These are phyloP conservation scores for Hippophae tibetana DNA, from an alignment of 306 rosid species.

Conservation along the genomic window DNA sequence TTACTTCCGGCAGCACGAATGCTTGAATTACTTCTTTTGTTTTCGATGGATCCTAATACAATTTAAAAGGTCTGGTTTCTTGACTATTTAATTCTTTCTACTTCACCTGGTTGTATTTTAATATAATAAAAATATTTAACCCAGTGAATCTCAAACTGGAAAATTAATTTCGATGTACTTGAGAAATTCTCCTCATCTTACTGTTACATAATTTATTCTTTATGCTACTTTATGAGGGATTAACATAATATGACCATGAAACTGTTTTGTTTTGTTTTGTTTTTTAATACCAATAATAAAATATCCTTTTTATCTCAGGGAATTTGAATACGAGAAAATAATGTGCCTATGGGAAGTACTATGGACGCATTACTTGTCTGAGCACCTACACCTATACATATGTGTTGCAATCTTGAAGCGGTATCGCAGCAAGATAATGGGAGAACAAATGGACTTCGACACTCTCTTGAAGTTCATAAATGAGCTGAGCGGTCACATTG, in stretches of 20 bases:
- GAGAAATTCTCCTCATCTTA: too few species aligned
- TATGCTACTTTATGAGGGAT: neutral
- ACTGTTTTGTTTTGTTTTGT: neutral
- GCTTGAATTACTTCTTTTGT: conserved; percentile 96
- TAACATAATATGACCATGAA: neutral
- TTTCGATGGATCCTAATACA: conserved; percentile 98
- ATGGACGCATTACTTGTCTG: conserved; percentile 83
- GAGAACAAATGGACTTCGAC: conserved; percentile 96
- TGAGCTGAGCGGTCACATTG: conserved; percentile 78
- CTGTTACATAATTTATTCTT: too few species aligned
- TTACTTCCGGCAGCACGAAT: conserved; percentile 79
- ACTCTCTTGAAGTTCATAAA: conserved; percentile 87
- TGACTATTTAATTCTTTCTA: conserved; percentile 1
- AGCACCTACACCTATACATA: conserved; percentile 86
- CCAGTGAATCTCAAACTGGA: too few species aligned
- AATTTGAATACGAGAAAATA: conserved; percentile 63
- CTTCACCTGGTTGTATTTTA: too few species aligned
- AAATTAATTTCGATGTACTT: too few species aligned
- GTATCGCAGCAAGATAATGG: conserved; percentile 62
- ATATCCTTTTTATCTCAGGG: conserved; percentile 40
- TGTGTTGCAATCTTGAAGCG: conserved; percentile 90
- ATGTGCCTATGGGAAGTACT: conserved; percentile 92
- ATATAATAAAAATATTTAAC: too few species aligned
- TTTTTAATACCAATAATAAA: neutral
- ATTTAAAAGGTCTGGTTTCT: conserved; percentile 72